Conservation (phyloP, 345 rosid species). For the Salix dunnii region DNA sequence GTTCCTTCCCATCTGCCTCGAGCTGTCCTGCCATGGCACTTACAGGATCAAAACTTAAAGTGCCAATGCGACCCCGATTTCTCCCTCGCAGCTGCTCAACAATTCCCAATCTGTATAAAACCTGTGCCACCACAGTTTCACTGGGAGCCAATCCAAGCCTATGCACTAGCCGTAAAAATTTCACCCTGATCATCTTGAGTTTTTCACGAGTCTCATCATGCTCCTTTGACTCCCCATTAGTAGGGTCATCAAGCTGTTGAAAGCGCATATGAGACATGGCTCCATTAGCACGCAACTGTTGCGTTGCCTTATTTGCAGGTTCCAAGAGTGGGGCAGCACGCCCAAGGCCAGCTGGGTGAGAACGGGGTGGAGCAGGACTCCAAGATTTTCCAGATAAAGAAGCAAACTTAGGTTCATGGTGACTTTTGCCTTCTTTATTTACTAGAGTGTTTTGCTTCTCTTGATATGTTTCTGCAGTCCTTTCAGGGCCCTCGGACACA, state of each 20-base stretch:
- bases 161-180: slow-evolving; percentile 90
- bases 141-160: slow-evolving; percentile 97
- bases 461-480: slow-evolving; percentile 20
- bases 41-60: slow-evolving; percentile 96
- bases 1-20: slow-evolving; percentile 88
- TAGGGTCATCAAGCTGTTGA: slow-evolving; percentile 69
- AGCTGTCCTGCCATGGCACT: slow-evolving; percentile 98
- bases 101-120: slow-evolving; percentile 85
- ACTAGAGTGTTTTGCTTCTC: slow-evolving; percentile 25
- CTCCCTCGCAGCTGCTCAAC: slow-evolving; percentile 97
- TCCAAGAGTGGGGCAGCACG: slow-evolving; percentile 76
- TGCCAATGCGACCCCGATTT: slow-evolving; percentile 96
- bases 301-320: slow-evolving; percentile 66
- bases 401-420: slow-evolving; percentile 14
- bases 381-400: slow-evolving; percentile 40
- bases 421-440: slow-evolving; percentile 28
- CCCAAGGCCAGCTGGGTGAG: slow-evolving; percentile 92
- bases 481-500: slow-evolving; percentile 21
- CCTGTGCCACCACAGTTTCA: slow-evolving; percentile 98
- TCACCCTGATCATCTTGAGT: slow-evolving; percentile 95
- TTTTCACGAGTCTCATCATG: slow-evolving; percentile 88
- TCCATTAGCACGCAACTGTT: slow-evolving; percentile 72
- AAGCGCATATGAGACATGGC: slow-evolving; percentile 48
- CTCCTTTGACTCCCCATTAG: slow-evolving; percentile 70
- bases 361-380: slow-evolving; percentile 28